phyloP scores from a whole-genome alignment of 225 moss, liverwort and hornwort genomes.

The Antitrichia curtipendula region DNA sequence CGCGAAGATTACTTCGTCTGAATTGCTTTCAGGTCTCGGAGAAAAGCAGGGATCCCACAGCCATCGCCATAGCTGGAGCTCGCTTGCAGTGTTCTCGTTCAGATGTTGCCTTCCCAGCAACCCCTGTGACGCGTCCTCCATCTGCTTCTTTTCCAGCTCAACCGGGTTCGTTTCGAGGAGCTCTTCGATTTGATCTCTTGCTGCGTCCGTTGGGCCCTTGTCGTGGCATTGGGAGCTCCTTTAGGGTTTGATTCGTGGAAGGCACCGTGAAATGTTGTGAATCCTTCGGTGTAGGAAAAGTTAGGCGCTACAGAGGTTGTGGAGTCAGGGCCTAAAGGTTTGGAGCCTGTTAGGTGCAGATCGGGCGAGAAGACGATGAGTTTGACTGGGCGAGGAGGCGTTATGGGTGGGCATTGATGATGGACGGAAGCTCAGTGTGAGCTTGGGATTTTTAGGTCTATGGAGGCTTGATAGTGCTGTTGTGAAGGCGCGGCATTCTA shows the following conservation, averaged over 20 bases:
- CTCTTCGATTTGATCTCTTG: neutral
- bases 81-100: neutral
- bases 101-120: neutral
- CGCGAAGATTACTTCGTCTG: neutral
- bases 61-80: neutral
- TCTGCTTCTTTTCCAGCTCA: neutral
- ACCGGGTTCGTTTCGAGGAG: neutral
- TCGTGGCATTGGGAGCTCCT: neutral
- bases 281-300: neutral
- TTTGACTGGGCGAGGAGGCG: neutral
- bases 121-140: neutral
- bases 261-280: neutral
- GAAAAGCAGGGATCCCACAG: neutral
- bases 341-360: neutral
- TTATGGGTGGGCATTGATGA: conserved; percentile 5
- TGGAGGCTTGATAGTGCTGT: conserved; percentile 5
- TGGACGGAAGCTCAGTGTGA: conserved; percentile 8
- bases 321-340: neutral
- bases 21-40: neutral
- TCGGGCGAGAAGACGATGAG: conserved; percentile 14
- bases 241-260: conserved; percentile 17
- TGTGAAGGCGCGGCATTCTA: conserved; percentile 7
- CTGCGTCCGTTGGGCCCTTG: neutral
- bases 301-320: neutral
- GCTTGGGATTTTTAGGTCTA: conserved; percentile 13